phyloP scores from a whole-genome alignment of 2,329 filamentous ascomycete species.

The Phialophora tarda region DNA sequence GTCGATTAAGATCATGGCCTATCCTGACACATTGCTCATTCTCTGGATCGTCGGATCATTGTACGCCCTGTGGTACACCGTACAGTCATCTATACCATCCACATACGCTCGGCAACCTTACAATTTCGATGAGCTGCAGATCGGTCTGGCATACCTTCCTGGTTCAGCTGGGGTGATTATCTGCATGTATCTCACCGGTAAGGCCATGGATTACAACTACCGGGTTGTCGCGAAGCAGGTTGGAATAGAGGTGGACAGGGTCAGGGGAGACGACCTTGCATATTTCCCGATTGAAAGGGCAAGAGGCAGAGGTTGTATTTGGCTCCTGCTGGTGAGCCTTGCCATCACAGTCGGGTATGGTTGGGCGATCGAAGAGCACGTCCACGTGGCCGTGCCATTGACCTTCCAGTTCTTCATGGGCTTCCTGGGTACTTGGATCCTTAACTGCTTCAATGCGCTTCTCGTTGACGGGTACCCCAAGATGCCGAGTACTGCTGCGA shows the following conservation, averaged over 20 bases:
- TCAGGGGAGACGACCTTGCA: too few relatives aligned
- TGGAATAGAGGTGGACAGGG: too few relatives aligned
- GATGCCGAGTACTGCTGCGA: too few relatives aligned
- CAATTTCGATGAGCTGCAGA: slow-evolving; percentile 48
- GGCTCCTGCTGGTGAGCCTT: slow-evolving; percentile 41
- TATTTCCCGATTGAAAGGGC: too few relatives aligned
- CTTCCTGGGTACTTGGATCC: slow-evolving; percentile 4
- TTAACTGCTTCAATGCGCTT: slow-evolving; percentile 12
- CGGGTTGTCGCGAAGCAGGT: too few relatives aligned
- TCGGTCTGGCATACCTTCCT: slow-evolving; percentile 53
- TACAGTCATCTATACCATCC: slow-evolving; percentile 49
- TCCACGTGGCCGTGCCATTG: slow-evolving; percentile 45
- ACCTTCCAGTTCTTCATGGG: slow-evolving; percentile 33
- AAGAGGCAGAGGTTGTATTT: too few relatives aligned
- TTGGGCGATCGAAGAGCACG: slow-evolving; percentile 47
- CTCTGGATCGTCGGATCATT: slow-evolving; percentile 21
- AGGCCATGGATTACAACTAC: too few relatives aligned
- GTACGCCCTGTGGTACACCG: slow-evolving; percentile 50
- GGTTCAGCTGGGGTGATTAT: slow-evolving; percentile 50
- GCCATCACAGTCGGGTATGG: slow-evolving; percentile 48
- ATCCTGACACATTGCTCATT: too few relatives aligned
- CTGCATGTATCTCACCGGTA: slow-evolving; percentile 39
- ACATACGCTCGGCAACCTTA: slow-evolving; percentile 48
- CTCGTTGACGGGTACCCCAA: too few relatives aligned
- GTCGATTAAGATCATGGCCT: too few relatives aligned